Evolutionary conservation across 805 yeast genomes (phyloP), one percentile per base, ranked within the genome.

Genomic region (Wickerhamomyces alni): DNA sequence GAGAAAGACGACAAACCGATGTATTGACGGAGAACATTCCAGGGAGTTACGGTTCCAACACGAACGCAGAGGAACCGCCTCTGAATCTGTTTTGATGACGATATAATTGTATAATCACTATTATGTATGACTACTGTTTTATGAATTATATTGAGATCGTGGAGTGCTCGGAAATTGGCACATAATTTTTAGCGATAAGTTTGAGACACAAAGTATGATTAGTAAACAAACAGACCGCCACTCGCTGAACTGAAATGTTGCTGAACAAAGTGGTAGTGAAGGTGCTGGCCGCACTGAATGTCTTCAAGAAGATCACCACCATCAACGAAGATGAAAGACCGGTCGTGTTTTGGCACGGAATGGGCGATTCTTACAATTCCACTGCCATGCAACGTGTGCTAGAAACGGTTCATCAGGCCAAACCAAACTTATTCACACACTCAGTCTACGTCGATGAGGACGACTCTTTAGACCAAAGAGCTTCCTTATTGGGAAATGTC

Each of bases 321-420:
- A 34, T 39, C 5, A 30, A 28, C 6, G 40, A 41, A 2, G 48
- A 44, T 17, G 44, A 43, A 18, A 39, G 47, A 17, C 82, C 87
- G 0, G 69, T 85, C 3, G 87, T 85, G 2, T 54, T 86, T 30
- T 85, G 94, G 94, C 95, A 85, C 51, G 95, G 95, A 0, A 68
- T 86, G 59, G 93, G 94, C 0, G 95, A 85, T 55, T 69, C 74
- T 10, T 84, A 78, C 54, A 72, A 81, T 52, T 76, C 87, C 0
- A 56, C 70, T 1, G 75, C 82, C 0, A 75, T 83, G 67, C 62
- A 59, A 24, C 57, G 66, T n/a, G 74, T 72, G 2, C 58, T 61
- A 5, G 65, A 64, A 0, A 41, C 72, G 2, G 60, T 83, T 8
- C 51, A 62, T 16, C 60, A 64, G 8, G 55, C 61, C 3, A 56